phyloP scores from a whole-genome alignment of 768 basidiomycete genomes.

The Symmetrospora coprosmae region DNA sequence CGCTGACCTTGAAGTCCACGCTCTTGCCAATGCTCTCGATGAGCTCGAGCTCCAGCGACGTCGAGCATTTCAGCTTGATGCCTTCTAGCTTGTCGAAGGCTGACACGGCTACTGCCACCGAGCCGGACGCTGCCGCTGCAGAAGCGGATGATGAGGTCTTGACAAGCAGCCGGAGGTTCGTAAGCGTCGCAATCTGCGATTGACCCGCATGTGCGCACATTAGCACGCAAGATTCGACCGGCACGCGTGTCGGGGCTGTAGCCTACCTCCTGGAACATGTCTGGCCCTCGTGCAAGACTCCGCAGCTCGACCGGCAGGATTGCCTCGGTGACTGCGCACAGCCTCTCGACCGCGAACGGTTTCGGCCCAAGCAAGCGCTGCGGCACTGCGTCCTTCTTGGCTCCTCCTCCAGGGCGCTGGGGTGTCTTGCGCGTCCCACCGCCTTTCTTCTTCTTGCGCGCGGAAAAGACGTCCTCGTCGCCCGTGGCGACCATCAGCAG shows the following conservation, averaged over 20 bases:
- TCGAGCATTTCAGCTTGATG: slow-evolving; percentile 17
- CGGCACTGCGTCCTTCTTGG: slow-evolving; percentile 4
- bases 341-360: slow-evolving; percentile 11
- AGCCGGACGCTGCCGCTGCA: neutral
- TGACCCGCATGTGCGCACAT: neutral
- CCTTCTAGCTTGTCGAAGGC: slow-evolving; percentile 8
- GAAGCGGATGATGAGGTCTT: slow-evolving; percentile 9
- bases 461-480: slow-evolving; percentile 2
- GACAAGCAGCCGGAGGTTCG: slow-evolving; percentile 1
- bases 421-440: slow-evolving; percentile 13
- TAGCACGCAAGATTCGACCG: neutral
- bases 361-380: slow-evolving; percentile 13
- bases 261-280: slow-evolving; percentile 15
- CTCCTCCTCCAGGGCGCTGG: neutral
- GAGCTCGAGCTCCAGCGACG: neutral
- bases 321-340: neutral
- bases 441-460: slow-evolving; percentile 7
- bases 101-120: neutral
- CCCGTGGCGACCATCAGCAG: slow-evolving; percentile 2
- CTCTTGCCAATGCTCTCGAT: neutral
- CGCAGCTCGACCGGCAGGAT: slow-evolving; percentile 10
- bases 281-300: neutral
- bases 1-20: slow-evolving; percentile 9
- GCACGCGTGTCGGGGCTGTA: neutral
- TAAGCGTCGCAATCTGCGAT: slow-evolving; percentile 3